Evolutionary conservation across 345 rosid genomes (phyloP).

Genomic region (Balakata baccata): DNA sequence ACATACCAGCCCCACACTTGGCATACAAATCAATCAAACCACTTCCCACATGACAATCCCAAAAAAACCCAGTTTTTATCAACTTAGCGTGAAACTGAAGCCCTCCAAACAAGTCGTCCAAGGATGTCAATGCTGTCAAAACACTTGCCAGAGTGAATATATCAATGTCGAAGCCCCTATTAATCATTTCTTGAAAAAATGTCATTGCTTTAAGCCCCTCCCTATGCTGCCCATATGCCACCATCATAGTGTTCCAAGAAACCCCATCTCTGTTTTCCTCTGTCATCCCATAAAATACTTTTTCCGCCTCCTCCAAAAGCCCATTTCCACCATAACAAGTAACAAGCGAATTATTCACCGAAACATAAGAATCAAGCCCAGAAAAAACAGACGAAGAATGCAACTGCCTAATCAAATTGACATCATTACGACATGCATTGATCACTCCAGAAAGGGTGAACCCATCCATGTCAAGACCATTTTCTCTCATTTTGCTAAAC

Average conservation of each 20-base stretch:
- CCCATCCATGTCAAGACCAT: slow-evolving; percentile 58
- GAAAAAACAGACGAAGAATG: slow-evolving; percentile 54
- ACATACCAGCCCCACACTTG: slow-evolving; percentile 62
- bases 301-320: slow-evolving; percentile 55
- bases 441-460: slow-evolving; percentile 74
- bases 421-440: slow-evolving; percentile 47
- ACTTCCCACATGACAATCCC: slow-evolving; percentile 74
- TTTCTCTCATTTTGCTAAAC: slow-evolving; percentile 54
- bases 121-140: slow-evolving; percentile 64
- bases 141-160: slow-evolving; percentile 80
- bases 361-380: slow-evolving; percentile 62
- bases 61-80: slow-evolving; percentile 66
- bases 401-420: slow-evolving; percentile 54
- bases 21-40: slow-evolving; percentile 87
- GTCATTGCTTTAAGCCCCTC: slow-evolving; percentile 60
- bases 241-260: slow-evolving; percentile 95
- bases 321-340: slow-evolving; percentile 66
- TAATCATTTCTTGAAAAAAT: slow-evolving; percentile 64
- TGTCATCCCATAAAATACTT: slow-evolving; percentile 57
- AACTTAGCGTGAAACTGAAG: slow-evolving; percentile 67
- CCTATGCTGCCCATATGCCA: slow-evolving; percentile 76
- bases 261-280: slow-evolving; percentile 58
- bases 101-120: slow-evolving; percentile 60
- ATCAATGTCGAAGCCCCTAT: slow-evolving; percentile 53
- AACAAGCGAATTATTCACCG: slow-evolving; percentile 71